Conservation (phyloP, 768 basidiomycete species). For the Amanita pallidorosea region DNA sequence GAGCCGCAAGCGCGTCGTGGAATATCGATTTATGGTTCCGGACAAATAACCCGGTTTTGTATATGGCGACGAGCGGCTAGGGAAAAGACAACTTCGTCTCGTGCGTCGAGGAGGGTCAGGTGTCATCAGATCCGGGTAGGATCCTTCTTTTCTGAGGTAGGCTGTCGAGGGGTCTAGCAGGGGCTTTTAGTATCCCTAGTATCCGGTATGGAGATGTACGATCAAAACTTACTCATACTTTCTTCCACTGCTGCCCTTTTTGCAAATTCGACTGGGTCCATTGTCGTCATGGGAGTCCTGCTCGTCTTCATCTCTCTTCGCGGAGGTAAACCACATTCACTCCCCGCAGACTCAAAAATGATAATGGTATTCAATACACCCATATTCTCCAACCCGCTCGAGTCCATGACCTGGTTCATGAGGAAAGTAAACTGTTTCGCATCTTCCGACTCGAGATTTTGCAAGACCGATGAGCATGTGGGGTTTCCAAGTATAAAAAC, state of each 20-base stretch:
- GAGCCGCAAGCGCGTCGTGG: conserved; percentile 24
- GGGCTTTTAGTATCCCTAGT: not conserved
- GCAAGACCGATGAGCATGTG: not conserved
- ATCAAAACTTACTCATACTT: conserved; percentile 1
- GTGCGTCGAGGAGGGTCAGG: conserved; percentile 51
- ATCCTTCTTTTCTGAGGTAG: conserved; percentile 1
- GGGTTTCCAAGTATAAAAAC: not conserved
- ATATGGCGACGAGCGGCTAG: conserved; percentile 35
- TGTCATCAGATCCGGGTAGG: conserved; percentile 52
- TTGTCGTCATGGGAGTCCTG: not conserved
- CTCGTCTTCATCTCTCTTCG: not conserved
- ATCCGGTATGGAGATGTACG: not conserved
- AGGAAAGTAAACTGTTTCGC: not conserved
- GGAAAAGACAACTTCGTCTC: conserved; percentile 46
- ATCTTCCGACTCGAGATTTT: not conserved
- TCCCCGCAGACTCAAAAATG: not conserved
- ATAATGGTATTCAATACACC: conserved; percentile 1
- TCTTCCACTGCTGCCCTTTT: not conserved
- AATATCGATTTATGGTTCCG: conserved; percentile 70
- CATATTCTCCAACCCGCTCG: not conserved
- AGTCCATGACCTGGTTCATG: conserved; percentile 2
- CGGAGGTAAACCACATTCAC: not conserved
- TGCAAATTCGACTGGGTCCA: conserved; percentile 1
- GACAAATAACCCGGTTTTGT: conserved; percentile 51
- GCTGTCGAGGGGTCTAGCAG: conserved; percentile 1